Conservation (phyloP, 2,329 filamentous ascomycete species). For the Colletotrichum sp. region DNA sequence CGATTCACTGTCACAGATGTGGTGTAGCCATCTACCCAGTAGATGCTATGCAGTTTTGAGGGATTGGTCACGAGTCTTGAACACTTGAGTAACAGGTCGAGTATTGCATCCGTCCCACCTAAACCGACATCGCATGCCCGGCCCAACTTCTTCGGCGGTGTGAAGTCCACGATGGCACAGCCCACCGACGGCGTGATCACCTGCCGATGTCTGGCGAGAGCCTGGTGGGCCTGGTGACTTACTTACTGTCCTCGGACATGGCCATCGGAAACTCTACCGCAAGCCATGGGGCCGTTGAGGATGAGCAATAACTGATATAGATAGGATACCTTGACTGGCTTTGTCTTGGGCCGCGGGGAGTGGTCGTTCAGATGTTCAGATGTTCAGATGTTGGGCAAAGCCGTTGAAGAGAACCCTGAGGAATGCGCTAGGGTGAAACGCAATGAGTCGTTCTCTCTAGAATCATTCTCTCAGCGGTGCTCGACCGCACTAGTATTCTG, state of each 20-base stretch:
- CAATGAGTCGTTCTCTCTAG: conserved; percentile 3
- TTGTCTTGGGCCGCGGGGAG: not conserved
- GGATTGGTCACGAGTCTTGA: not conserved
- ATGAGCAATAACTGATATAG: not conserved
- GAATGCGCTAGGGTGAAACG: conserved; percentile 18
- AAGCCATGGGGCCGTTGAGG: not conserved
- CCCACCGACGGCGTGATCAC: conserved; percentile 7
- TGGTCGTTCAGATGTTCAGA: not conserved
- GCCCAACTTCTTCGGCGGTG: not conserved
- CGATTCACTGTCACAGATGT: not conserved
- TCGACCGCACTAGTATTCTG: not conserved
- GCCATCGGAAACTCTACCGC: not conserved
- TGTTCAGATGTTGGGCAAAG: not conserved
- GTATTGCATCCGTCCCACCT: not conserved
- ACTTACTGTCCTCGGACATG: not conserved
- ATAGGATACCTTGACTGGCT: not conserved
- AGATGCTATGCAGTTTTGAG: not conserved
- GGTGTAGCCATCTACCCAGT: not conserved
- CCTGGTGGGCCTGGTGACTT: conserved; percentile 9
- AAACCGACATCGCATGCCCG: not conserved
- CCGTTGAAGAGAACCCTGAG: not conserved
- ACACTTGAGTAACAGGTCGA: not conserved
- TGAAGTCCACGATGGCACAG: conserved; percentile 5
- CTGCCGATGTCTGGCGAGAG: not conserved
- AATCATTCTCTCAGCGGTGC: not conserved